These are phyloP conservation scores for Sequoia sempervirens DNA, from an alignment of 75 land plant genomes.

Conservation along the genomic window DNA sequence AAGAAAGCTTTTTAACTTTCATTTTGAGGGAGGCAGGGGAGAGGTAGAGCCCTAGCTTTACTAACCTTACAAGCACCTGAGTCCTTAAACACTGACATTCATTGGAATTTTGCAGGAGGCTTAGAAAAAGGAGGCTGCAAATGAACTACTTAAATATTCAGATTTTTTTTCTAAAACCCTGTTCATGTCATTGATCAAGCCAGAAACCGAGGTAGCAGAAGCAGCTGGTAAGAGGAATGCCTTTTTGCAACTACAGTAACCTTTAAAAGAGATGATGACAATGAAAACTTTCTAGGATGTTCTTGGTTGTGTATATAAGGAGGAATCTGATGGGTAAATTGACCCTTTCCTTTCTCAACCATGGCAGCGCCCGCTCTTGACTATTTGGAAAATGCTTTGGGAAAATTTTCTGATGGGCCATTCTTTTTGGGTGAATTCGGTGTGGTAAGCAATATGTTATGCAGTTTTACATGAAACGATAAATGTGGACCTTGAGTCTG, in stretches of 20 bases:
- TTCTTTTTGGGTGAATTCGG: constrained; percentile 77
- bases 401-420: constrained; percentile 73
- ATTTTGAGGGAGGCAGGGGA: neutral
- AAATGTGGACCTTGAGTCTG: neutral
- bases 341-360: neutral
- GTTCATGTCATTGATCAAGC: constrained; percentile 28
- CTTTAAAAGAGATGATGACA: neutral
- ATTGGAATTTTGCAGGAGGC: constrained; percentile 41
- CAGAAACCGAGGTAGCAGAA: constrained; percentile 8
- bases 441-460: constrained; percentile 34
- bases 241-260: neutral
- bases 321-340: neutral
- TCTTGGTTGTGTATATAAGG: neutral
- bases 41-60: neutral
- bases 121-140: constrained; percentile 54
- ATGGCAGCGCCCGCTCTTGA: constrained; percentile 54
- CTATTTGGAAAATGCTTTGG: constrained; percentile 58
- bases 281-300: neutral
- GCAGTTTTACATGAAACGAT: too few relatives aligned
- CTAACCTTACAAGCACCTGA: neutral
- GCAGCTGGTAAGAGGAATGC: constrained; percentile 6
- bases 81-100: neutral
- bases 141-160: constrained; percentile 50
- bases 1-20: neutral
- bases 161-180: constrained; percentile 36